Percentiles rank a stretch among this genome's conserved stretches.
These are phyloP conservation scores for Naematelia encephala DNA, from an alignment of 768 basidiomycete genomes.

Conservation along the genomic window DNA sequence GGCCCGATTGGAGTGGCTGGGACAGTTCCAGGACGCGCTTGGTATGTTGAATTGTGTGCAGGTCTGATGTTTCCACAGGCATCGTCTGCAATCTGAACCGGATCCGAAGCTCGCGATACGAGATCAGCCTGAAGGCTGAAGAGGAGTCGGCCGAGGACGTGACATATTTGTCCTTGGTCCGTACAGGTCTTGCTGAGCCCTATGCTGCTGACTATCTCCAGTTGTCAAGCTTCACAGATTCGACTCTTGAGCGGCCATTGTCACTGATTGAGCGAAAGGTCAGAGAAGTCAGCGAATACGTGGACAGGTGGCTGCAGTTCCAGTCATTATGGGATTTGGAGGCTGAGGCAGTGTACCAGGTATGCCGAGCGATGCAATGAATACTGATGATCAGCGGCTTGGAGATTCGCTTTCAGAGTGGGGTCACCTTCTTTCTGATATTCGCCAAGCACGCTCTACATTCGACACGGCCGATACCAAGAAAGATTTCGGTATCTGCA, in stretches of 20 bases:
- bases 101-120: slow-evolving; percentile 93
- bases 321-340: slow-evolving; percentile 98
- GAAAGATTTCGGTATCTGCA: slow-evolving; percentile 84
- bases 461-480: slow-evolving; percentile 96
- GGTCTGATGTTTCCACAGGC: slow-evolving; percentile 54
- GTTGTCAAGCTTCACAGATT: slow-evolving; percentile 61
- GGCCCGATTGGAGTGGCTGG: slow-evolving; percentile 83
- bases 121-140: slow-evolving; percentile 89
- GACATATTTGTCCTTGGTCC: slow-evolving; percentile 64
- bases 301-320: slow-evolving; percentile 97
- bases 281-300: slow-evolving; percentile 71
- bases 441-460: slow-evolving; percentile 91
- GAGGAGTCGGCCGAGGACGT: slow-evolving; percentile 63
- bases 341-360: slow-evolving; percentile 88
- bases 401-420: slow-evolving; percentile 90
- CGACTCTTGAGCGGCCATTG: slow-evolving; percentile 77
- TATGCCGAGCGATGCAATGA: slow-evolving; percentile 1
- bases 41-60: slow-evolving; percentile 53
- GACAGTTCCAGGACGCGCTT: slow-evolving; percentile 83
- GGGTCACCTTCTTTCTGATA: slow-evolving; percentile 94
- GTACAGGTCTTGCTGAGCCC: slow-evolving; percentile 41
- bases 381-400: slow-evolving; percentile 56
- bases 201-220: slow-evolving; percentile 8
- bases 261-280: slow-evolving; percentile 81
- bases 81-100: slow-evolving; percentile 80